These are phyloP conservation scores for Fusarium hainanense DNA, from an alignment of 2,329 filamentous ascomycete species.

Conservation along the genomic window DNA sequence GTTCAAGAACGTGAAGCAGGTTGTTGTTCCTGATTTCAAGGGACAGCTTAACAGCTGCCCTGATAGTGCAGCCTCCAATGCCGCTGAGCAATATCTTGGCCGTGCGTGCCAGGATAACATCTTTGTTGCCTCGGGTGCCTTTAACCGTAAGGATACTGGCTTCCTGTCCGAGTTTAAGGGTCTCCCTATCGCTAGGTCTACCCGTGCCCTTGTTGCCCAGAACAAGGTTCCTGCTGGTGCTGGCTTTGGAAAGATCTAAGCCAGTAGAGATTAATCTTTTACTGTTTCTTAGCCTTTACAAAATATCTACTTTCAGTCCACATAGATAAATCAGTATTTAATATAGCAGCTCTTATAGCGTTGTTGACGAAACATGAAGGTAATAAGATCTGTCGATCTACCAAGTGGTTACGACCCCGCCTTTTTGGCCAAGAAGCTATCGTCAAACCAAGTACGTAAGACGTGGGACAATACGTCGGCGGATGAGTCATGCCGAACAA, in stretches of 20 bases:
- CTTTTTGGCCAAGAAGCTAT: too few species aligned
- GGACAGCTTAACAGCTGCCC: slow-evolving; percentile 44
- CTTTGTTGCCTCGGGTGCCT: slow-evolving; percentile 12
- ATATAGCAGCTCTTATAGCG: too few species aligned
- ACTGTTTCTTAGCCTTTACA: too few species aligned
- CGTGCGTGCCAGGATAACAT: slow-evolving; percentile 30
- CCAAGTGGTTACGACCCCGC: too few species aligned
- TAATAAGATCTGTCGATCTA: too few species aligned
- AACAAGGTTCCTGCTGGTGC: slow-evolving; percentile 8
- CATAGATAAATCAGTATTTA: too few species aligned
- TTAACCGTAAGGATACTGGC: slow-evolving; percentile 15
- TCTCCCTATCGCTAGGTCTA: slow-evolving; percentile 13
- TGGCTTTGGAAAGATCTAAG: slow-evolving; percentile 4
- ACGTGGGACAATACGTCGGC: too few species aligned
- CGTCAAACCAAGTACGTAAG: too few species aligned
- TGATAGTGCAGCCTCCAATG: slow-evolving; percentile 24
- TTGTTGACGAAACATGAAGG: too few species aligned
- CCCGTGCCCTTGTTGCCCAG: background rate
- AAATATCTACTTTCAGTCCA: too few species aligned
- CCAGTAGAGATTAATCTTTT: background rate
- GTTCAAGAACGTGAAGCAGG: slow-evolving; percentile 39
- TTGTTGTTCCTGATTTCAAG: slow-evolving; percentile 37
- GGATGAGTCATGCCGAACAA: too few species aligned
- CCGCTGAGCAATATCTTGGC: slow-evolving; percentile 21
- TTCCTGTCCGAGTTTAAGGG: slow-evolving; percentile 34